A percentile compares a stretch with the other conserved stretches of the same genome.
Conservation (phyloP, 805 yeast genomes). For the Candida tallmaniae region DNA sequence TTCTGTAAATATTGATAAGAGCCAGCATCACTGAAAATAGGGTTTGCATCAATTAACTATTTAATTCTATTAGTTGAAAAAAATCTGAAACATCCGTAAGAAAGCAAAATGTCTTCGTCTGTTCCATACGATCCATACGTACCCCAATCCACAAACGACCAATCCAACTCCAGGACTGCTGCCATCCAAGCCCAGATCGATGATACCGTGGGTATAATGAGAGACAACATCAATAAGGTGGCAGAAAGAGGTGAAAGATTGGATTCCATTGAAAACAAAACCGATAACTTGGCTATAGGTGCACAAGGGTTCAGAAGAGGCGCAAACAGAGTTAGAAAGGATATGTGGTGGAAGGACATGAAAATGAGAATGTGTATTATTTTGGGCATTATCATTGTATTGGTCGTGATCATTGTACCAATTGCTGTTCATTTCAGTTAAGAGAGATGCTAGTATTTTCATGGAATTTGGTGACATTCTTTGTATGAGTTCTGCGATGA, state of each 20-base stretch:
- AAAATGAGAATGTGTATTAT: slow-evolving; percentile 92
- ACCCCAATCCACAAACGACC: slow-evolving; percentile 55
- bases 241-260: slow-evolving; percentile 93
- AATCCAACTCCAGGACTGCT: slow-evolving; percentile 60
- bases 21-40: too few species aligned
- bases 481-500: too few species aligned
- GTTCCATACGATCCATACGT: slow-evolving; percentile 85
- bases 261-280: slow-evolving; percentile 87
- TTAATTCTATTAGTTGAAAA: too few species aligned
- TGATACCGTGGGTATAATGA: slow-evolving; percentile 96
- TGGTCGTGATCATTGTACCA: slow-evolving; percentile 88
- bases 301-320: slow-evolving; percentile 96
- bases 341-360: slow-evolving; percentile 99
- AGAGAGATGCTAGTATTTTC: too few species aligned
- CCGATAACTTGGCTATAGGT: slow-evolving; percentile 84
- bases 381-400: slow-evolving; percentile 68
- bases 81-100: too few species aligned
- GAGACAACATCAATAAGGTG: slow-evolving; percentile 93
- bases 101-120: slow-evolving; percentile 80
- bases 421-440: slow-evolving; percentile 74
- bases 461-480: too few species aligned
- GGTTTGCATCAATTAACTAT: too few species aligned
- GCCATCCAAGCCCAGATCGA: slow-evolving; percentile 88
- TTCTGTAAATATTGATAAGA: too few species aligned
- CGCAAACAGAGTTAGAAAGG: slow-evolving; percentile 95